Conservation (phyloP, 768 basidiomycete genomes). For the Suillus lakei region DNA sequence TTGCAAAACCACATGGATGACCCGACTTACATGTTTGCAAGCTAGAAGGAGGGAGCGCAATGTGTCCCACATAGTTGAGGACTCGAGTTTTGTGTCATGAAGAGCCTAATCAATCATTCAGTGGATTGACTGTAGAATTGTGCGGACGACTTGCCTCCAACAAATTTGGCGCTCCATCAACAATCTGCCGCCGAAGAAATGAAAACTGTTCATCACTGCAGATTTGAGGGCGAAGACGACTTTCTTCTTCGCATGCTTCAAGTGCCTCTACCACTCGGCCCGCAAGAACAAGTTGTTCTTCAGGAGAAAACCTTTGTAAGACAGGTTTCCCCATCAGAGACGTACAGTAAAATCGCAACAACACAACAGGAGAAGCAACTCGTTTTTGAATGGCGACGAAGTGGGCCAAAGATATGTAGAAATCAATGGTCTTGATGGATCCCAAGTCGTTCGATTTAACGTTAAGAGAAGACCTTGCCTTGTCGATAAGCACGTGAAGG, state of each 20-base stretch:
- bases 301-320: conserved; percentile 48
- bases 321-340: conserved; percentile 48
- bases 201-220: conserved; percentile 34
- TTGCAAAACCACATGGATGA: conserved; percentile 16
- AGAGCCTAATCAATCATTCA: conserved; percentile 18
- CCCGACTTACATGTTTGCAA: conserved; percentile 31
- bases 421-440: conserved; percentile 42
- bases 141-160: conserved; percentile 43
- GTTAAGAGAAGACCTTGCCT: conserved; percentile 39
- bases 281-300: conserved; percentile 52
- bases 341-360: conserved; percentile 59
- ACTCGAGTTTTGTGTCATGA: conserved; percentile 30
- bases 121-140: conserved; percentile 8
- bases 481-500: conserved; percentile 44
- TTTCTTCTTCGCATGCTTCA: conserved; percentile 40
- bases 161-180: conserved; percentile 54
- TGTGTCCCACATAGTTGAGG: conserved; percentile 25
- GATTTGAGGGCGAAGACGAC: conserved; percentile 27
- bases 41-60: conserved; percentile 26
- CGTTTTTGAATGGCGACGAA: conserved; percentile 47
- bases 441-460: conserved; percentile 32
- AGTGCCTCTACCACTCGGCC: conserved; percentile 50
- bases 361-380: conserved; percentile 45
- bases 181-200: conserved; percentile 49
- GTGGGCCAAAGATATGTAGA: conserved; percentile 52